Evolutionary conservation across 2,329 filamentous ascomycete species (phyloP).

Genomic region (Botryotinia globosa): DNA sequence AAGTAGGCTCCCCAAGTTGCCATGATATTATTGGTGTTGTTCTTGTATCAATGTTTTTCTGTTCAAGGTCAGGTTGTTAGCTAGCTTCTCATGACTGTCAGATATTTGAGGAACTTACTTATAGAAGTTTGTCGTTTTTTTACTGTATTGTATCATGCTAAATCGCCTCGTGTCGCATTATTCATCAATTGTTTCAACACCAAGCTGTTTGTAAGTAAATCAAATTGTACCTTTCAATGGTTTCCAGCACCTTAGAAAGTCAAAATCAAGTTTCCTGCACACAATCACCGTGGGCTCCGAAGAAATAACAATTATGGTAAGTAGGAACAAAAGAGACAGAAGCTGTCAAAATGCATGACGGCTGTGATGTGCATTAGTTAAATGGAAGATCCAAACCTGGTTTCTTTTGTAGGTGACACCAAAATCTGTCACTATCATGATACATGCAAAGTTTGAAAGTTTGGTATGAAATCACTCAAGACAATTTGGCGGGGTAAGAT

Average conservation of each 20-base stretch:
- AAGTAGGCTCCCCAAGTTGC: slow-evolving; percentile 31
- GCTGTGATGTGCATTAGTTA: neutral
- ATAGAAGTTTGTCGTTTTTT: neutral
- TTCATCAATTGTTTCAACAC: neutral
- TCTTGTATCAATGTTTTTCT: neutral
- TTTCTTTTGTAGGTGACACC: neutral
- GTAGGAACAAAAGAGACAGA: neutral
- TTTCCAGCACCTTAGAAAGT: slow-evolving; percentile 18
- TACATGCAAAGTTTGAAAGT: slow-evolving; percentile 5
- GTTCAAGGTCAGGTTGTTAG: neutral
- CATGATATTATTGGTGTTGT: slow-evolving; percentile 14
- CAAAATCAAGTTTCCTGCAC: neutral
- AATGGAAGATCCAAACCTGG: neutral
- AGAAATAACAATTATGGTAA: neutral
- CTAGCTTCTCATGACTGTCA: neutral
- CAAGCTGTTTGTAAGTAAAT: slow-evolving; percentile 1
- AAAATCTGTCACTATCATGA: slow-evolving; percentile 11
- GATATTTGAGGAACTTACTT: neutral
- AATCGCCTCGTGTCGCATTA: neutral
- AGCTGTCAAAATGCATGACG: neutral
- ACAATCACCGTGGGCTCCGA: neutral
- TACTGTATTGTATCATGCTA: too few species aligned
- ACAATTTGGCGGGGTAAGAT: neutral
- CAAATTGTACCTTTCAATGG: neutral
- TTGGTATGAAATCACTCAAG: neutral